Evolutionary conservation across 768 basidiomycete species (phyloP).

Genomic region (Cystofilobasidium ferigula): DNA sequence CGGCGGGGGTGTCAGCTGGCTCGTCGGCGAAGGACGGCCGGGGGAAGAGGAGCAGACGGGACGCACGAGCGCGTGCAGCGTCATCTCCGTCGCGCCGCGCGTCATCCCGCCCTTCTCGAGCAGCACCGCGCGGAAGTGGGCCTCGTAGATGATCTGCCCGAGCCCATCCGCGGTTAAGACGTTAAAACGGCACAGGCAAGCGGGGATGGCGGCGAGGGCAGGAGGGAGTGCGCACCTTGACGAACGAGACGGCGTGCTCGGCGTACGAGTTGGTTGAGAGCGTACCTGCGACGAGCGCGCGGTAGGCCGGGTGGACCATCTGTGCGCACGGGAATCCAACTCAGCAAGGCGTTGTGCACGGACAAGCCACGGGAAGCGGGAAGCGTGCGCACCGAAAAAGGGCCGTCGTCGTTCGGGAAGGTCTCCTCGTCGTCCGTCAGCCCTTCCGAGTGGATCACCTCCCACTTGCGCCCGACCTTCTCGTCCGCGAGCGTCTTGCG

Average conservation of each 20-base stretch:
- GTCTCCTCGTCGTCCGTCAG: slow-evolving; percentile 3
- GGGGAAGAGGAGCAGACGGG: not conserved
- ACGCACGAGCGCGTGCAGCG: slow-evolving; percentile 30
- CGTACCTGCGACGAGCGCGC: slow-evolving; percentile 28
- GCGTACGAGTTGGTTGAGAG: slow-evolving; percentile 27
- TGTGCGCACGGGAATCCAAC: not conserved
- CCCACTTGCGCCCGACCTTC: slow-evolving; percentile 28
- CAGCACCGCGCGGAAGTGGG: slow-evolving; percentile 30
- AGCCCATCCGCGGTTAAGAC: not conserved
- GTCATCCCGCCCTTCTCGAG: slow-evolving; percentile 28
- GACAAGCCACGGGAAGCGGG: not conserved
- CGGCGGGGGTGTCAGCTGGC: not conserved
- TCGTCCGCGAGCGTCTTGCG: slow-evolving; percentile 21
- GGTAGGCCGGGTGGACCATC: slow-evolving; percentile 29
- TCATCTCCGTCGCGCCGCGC: slow-evolving; percentile 28
- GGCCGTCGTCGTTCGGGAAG: not conserved
- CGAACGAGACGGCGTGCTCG: slow-evolving; percentile 28
- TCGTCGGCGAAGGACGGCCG: not conserved
- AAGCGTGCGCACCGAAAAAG: not conserved
- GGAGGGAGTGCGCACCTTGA: slow-evolving; percentile 17
- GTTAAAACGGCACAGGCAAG: not conserved
- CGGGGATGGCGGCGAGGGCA: not conserved
- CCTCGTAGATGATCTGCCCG: slow-evolving; percentile 28
- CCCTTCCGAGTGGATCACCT: slow-evolving; percentile 18
- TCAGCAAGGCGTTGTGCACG: not conserved